A percentile compares a stretch with the other conserved stretches of the same genome.
Conservation (phyloP, 805 yeast species). For the Blastobotrys americana region DNA sequence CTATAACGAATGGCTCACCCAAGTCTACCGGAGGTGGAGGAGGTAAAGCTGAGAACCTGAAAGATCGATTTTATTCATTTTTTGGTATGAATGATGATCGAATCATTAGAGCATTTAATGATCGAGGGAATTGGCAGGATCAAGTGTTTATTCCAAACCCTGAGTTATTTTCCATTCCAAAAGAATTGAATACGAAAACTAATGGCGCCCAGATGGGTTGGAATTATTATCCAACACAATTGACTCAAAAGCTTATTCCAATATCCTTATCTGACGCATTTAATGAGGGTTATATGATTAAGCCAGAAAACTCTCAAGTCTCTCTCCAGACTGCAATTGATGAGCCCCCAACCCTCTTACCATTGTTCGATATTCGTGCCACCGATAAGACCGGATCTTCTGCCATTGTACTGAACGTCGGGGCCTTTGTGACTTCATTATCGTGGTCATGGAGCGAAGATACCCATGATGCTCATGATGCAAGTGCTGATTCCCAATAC, state of each 20-base stretch:
- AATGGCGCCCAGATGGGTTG: constrained; percentile 1
- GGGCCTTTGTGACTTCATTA: constrained; percentile 45
- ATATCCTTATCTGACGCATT: background rate
- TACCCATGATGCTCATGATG: no score
- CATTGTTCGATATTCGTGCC: background rate
- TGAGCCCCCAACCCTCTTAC: background rate
- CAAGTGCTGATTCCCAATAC: constrained; percentile 29
- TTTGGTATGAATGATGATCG: constrained; percentile 46
- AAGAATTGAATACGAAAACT: background rate
- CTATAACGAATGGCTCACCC: background rate
- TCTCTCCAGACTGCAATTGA: background rate
- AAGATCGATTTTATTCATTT: constrained; percentile 37
- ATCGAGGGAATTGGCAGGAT: constrained; percentile 46
- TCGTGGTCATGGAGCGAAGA: constrained; percentile 49
- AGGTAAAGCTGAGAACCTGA: constrained; percentile 22
- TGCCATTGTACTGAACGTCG: constrained; percentile 41
- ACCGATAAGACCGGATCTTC: constrained; percentile 22
- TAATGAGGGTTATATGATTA: background rate
- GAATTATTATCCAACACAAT: no score
- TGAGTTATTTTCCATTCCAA: constrained; percentile 20
- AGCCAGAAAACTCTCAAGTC: background rate
- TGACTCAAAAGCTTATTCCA: background rate
- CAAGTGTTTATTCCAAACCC: constrained; percentile 39
- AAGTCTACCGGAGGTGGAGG: background rate
- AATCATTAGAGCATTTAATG: constrained; percentile 37